phyloP scores from a whole-genome alignment of 176 grass and related monocot species.

The Aegilops bicornis region DNA sequence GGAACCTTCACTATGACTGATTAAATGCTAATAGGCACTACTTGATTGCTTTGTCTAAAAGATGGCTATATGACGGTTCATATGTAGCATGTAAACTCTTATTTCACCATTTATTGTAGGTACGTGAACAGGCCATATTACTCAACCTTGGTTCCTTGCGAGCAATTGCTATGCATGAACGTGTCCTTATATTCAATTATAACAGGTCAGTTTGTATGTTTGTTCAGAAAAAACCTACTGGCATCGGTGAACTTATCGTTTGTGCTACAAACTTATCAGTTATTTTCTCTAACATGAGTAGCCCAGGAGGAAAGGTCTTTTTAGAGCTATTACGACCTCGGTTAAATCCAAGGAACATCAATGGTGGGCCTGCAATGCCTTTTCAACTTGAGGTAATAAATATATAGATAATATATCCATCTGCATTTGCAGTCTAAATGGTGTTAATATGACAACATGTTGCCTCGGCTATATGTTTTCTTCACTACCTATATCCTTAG shows the following conservation, averaged over 20 bases:
- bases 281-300: conserved; percentile 46
- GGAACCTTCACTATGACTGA: neutral
- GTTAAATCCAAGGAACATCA: conserved; percentile 83
- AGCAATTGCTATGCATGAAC: conserved; percentile 93
- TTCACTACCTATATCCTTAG: neutral
- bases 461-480: conserved; percentile 3
- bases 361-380: conserved; percentile 81
- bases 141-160: conserved; percentile 90
- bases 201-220: conserved; percentile 64
- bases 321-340: conserved; percentile 71
- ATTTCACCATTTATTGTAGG: conserved; percentile 47
- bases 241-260: neutral
- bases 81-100: conserved; percentile 28
- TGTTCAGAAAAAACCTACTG: neutral
- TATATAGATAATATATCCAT: conserved; percentile 11
- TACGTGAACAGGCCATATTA: conserved; percentile 94
- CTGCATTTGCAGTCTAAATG: conserved; percentile 11
- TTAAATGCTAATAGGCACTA: conserved; percentile 8
- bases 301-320: conserved; percentile 82
- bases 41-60: neutral
- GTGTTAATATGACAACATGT: neutral
- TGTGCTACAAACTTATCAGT: conserved; percentile 1
- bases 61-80: conserved; percentile 14
- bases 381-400: conserved; percentile 94
- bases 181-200: conserved; percentile 93